These are phyloP conservation scores for Aspergillus puulaauensis DNA, from an alignment of 2,329 filamentous ascomycete species.

Conservation along the genomic window DNA sequence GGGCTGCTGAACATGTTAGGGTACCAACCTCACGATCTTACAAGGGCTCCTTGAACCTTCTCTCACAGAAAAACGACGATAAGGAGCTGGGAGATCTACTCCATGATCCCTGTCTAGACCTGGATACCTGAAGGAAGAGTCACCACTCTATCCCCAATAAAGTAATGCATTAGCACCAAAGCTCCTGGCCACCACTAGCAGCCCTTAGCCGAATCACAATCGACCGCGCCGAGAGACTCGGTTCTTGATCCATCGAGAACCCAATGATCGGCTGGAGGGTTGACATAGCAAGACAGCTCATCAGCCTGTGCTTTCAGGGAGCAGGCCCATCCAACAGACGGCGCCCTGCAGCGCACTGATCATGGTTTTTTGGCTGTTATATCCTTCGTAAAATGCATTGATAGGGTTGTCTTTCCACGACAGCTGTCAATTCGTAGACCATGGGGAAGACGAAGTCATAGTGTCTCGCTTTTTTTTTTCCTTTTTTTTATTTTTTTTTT, in stretches of 20 bases:
- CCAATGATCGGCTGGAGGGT: constrained; percentile 19
- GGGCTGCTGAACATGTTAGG: neutral
- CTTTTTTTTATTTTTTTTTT: too few relatives aligned
- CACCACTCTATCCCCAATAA: constrained; percentile 14
- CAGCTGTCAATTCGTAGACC: neutral
- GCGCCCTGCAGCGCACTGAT: neutral
- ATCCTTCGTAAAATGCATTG: neutral
- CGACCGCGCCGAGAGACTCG: constrained; percentile 11
- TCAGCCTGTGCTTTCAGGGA: constrained; percentile 4
- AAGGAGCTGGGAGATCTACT: neutral
- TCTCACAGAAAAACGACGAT: neutral
- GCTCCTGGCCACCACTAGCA: constrained; percentile 7
- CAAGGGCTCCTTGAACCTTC: neutral
- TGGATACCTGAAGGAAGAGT: constrained; percentile 2
- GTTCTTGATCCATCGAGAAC: constrained; percentile 21
- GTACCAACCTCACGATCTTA: neutral
- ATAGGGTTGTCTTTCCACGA: neutral
- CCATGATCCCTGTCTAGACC: constrained; percentile 3
- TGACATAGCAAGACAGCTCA: constrained; percentile 21
- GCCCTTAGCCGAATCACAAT: constrained; percentile 16
- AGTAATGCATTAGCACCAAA: constrained; percentile 20
- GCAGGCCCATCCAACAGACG: neutral
- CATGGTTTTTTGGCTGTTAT: neutral
- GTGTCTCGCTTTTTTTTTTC: too few relatives aligned
- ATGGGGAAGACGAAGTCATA: neutral